phyloP scores from a whole-genome alignment of 352 stramenopile genomes.

The Globisporangium recalcitrans region DNA sequence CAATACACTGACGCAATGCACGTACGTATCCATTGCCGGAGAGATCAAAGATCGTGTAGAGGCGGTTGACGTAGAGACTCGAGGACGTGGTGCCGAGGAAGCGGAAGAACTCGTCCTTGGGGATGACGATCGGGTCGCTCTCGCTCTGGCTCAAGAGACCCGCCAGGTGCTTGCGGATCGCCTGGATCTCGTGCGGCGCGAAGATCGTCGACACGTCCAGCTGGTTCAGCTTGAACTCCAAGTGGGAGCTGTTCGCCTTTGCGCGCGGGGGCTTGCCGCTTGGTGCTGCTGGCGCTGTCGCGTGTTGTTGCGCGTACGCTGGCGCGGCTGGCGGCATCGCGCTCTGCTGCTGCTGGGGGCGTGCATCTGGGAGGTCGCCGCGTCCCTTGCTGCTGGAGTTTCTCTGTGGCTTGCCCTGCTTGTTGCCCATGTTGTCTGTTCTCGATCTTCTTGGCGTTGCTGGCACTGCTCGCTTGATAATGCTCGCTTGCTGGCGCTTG shows the following conservation, averaged over 20 bases:
- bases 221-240: constrained; percentile 67
- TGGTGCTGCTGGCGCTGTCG: constrained; percentile 9
- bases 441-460: background rate
- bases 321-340: constrained; percentile 6
- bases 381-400: constrained; percentile 19
- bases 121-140: constrained; percentile 69
- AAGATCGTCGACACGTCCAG: constrained; percentile 75
- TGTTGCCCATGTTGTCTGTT: constrained; percentile 67
- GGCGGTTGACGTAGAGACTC: constrained; percentile 78
- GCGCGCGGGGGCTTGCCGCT: constrained; percentile 20
- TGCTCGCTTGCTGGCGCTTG: background rate
- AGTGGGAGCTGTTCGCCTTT: constrained; percentile 27
- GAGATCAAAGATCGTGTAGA: constrained; percentile 87
- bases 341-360: constrained; percentile 11
- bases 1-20: background rate
- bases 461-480: too few species aligned
- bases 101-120: constrained; percentile 83
- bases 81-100: constrained; percentile 68
- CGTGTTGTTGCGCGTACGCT: constrained; percentile 7
- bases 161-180: constrained; percentile 71
- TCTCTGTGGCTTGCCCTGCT: constrained; percentile 58
- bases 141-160: constrained; percentile 61
- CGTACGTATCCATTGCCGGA: constrained; percentile 62
- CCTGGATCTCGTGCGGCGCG: constrained; percentile 68
- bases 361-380: constrained; percentile 16